These are phyloP conservation scores for Cyclocybe aegerita DNA, from an alignment of 768 basidiomycete species.

Conservation along the genomic window DNA sequence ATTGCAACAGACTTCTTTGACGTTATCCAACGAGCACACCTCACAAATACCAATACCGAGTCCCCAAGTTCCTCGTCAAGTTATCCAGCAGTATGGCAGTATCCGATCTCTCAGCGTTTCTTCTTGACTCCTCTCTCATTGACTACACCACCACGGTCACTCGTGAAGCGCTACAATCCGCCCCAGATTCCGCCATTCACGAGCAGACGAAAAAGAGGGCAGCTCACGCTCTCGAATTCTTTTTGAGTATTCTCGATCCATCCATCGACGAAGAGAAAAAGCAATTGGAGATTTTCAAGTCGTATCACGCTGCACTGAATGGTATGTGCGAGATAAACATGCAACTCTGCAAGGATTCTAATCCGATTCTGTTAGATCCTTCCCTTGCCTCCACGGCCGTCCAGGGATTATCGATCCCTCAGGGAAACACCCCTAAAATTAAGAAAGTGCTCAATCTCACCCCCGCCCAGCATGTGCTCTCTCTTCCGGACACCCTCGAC, in stretches of 20 bases:
- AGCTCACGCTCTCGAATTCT: conserved; percentile 3
- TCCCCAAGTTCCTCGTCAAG: background rate
- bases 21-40: too few species aligned
- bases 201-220: conserved; percentile 4
- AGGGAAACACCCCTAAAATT: too few species aligned
- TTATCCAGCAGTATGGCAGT: background rate
- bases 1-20: too few species aligned
- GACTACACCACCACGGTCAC: conserved; percentile 2
- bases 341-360: too few species aligned
- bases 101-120: background rate
- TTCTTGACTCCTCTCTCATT: conserved; percentile 2
- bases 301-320: conserved; percentile 5
- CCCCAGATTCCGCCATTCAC: background rate
- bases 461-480: conserved; percentile 5
- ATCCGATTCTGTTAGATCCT: conserved; percentile 10
- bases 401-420: too few species aligned
- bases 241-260: conserved; percentile 3
- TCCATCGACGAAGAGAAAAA: conserved; percentile 2
- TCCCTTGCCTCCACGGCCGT: background rate
- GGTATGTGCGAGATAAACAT: conserved; percentile 7
- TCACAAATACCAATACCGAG: background rate
- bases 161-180: background rate
- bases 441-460: background rate
- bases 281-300: background rate
- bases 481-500: conserved; percentile 7